These are phyloP conservation scores for Scytalidium sp. DNA, from an alignment of 2,329 filamentous ascomycete genomes.

Conservation along the genomic window DNA sequence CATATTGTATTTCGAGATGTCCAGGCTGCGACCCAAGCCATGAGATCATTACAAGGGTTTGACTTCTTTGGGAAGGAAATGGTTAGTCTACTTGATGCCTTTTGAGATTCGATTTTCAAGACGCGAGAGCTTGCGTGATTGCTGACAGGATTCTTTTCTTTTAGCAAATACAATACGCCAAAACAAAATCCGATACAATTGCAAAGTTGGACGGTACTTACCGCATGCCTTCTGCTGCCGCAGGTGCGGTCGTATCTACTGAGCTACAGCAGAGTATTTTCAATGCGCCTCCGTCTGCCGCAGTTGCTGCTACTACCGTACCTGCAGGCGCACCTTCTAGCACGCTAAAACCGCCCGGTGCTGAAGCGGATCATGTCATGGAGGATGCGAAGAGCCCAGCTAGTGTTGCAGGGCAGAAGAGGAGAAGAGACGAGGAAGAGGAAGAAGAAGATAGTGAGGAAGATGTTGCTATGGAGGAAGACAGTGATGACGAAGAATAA, in stretches of 20 bases:
- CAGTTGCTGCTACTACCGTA: constrained; percentile 34
- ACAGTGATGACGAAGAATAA: constrained; percentile 67
- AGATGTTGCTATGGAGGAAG: constrained; percentile 67
- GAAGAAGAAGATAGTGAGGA: constrained; percentile 66
- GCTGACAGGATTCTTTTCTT: constrained; percentile 3
- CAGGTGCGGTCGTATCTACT: constrained; percentile 60
- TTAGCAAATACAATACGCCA: constrained; percentile 88
- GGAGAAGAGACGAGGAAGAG: constrained; percentile 65
- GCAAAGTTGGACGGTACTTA: constrained; percentile 92
- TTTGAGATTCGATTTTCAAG: not conserved
- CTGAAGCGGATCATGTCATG: constrained; percentile 43
- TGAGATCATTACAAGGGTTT: constrained; percentile 83
- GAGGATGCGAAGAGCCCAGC: constrained; percentile 52
- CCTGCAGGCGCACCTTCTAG: constrained; percentile 35
- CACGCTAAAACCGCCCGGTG: constrained; percentile 42
- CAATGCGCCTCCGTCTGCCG: constrained; percentile 58
- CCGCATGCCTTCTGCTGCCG: constrained; percentile 59
- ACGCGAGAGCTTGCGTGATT: not conserved
- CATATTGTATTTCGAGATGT: constrained; percentile 89
- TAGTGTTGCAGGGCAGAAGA: constrained; percentile 61
- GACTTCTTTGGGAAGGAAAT: constrained; percentile 82
- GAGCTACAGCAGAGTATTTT: constrained; percentile 80
- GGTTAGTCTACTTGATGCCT: constrained; percentile 49
- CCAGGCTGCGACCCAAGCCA: constrained; percentile 88
- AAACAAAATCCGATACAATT: constrained; percentile 82